phyloP scores from a whole-genome alignment of 2,329 filamentous ascomycete genomes.

The Trichophyton benhamiae region DNA sequence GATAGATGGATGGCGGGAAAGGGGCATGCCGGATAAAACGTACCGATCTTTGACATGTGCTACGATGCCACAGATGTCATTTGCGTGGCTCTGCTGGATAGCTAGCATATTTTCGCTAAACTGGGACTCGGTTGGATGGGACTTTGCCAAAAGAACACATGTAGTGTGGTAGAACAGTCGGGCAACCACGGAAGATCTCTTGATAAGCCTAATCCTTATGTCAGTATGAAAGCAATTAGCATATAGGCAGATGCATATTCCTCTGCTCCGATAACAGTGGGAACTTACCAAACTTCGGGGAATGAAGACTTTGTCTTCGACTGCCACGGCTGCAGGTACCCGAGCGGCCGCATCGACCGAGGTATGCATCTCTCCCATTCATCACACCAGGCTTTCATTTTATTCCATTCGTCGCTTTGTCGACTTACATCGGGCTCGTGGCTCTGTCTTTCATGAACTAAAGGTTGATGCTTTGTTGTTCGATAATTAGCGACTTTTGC shows the following conservation, averaged over 20 bases:
- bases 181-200: slow-evolving; percentile 67
- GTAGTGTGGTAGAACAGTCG: slow-evolving; percentile 82
- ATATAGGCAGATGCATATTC: neutral
- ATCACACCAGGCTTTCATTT: slow-evolving; percentile 69
- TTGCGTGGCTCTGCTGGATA: slow-evolving; percentile 61
- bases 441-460: slow-evolving; percentile 43
- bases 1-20: neutral
- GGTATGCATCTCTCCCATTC: slow-evolving; percentile 70
- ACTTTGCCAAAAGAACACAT: slow-evolving; percentile 66
- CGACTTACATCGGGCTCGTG: slow-evolving; percentile 53
- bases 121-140: slow-evolving; percentile 55
- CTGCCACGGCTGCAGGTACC: slow-evolving; percentile 58
- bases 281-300: slow-evolving; percentile 66
- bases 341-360: slow-evolving; percentile 75
- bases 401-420: slow-evolving; percentile 63
- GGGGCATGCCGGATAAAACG: slow-evolving; percentile 14
- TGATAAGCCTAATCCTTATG: slow-evolving; percentile 52
- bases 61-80: slow-evolving; percentile 79
- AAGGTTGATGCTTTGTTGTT: slow-evolving; percentile 52
- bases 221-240: slow-evolving; percentile 6
- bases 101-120: slow-evolving; percentile 54
- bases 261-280: neutral
- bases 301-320: slow-evolving; percentile 61
- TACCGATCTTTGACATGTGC: slow-evolving; percentile 68
- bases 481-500: slow-evolving; percentile 81